Evolutionary conservation across 495 filamentous ascomycete species (phyloP).

Genomic region (Penicillium paradoxum): DNA sequence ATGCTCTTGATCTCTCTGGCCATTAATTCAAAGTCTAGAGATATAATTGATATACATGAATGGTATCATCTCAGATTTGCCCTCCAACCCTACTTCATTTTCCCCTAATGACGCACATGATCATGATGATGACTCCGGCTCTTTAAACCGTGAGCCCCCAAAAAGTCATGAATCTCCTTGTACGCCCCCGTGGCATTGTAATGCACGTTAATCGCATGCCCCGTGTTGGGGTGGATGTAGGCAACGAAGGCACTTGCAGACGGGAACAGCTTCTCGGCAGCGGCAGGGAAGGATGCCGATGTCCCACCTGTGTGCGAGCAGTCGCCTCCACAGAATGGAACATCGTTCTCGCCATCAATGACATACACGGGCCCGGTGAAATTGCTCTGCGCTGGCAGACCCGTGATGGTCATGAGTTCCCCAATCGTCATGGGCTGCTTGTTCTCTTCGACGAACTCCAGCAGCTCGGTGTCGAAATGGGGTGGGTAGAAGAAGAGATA

Average conservation of each 20-base stretch:
- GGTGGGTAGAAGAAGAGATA: constrained; percentile 44
- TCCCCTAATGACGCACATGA: not conserved
- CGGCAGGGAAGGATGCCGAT: constrained; percentile 36
- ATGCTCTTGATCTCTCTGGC: too few species aligned
- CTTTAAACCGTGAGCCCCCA: constrained; percentile 1
- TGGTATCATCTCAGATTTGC: not conserved
- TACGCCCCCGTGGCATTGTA: constrained; percentile 44
- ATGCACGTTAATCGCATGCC: constrained; percentile 50
- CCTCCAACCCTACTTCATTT: not conserved
- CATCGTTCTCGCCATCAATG: constrained; percentile 43
- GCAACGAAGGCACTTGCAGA: constrained; percentile 37
- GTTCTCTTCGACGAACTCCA: constrained; percentile 33
- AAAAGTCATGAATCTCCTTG: constrained; percentile 14
- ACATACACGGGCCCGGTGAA: constrained; percentile 48
- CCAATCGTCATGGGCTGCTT: constrained; percentile 49
- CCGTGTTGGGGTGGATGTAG: constrained; percentile 44
- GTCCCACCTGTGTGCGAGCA: constrained; percentile 36
- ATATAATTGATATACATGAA: not conserved
- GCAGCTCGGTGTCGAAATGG: constrained; percentile 43
- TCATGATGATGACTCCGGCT: not conserved
- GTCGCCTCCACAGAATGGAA: constrained; percentile 50
- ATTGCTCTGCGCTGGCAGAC: constrained; percentile 19
- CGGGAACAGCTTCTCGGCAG: constrained; percentile 34
- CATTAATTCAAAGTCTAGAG: not conserved
- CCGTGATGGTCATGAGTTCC: constrained; percentile 42